These are phyloP conservation scores for Friedmanniomyces simplex DNA, from an alignment of 495 filamentous ascomycete species.

Conservation along the genomic window DNA sequence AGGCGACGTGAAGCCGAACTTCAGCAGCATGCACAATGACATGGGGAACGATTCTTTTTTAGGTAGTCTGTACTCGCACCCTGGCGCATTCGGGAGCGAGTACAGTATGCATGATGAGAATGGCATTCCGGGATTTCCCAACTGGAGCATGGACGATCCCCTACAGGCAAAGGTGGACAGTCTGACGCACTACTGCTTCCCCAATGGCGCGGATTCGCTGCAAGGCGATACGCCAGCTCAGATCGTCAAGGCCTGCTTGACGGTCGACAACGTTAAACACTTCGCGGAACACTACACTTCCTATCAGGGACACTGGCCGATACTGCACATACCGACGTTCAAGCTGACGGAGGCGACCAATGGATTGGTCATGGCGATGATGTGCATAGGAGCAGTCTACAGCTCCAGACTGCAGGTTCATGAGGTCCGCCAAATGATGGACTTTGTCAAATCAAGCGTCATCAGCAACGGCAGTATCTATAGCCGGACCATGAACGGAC, in stretches of 20 bases:
- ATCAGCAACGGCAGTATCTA: constrained; percentile 31
- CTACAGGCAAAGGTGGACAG: constrained; percentile 28
- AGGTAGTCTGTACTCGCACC: constrained; percentile 24
- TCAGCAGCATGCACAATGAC: constrained; percentile 7
- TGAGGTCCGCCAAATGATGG: constrained; percentile 50
- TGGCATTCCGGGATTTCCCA: constrained; percentile 24
- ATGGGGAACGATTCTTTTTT: constrained; percentile 22
- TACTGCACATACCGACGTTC: constrained; percentile 59
- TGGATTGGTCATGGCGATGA: constrained; percentile 50
- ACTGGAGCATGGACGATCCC: constrained; percentile 30
- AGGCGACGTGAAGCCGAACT: constrained; percentile 12
- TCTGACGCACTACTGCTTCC: constrained; percentile 42
- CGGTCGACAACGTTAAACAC: constrained; percentile 48
- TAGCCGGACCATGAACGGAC: constrained; percentile 27
- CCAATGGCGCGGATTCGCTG: constrained; percentile 31
- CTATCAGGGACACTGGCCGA: constrained; percentile 58
- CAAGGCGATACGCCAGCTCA: constrained; percentile 27
- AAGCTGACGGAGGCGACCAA: constrained; percentile 48
- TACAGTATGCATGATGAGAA: constrained; percentile 15
- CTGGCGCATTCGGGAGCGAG: constrained; percentile 18
- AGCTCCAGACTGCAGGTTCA: constrained; percentile 42
- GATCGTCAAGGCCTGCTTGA: constrained; percentile 42
- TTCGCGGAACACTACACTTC: constrained; percentile 52
- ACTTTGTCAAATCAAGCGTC: constrained; percentile 38
- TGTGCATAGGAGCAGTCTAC: constrained; percentile 59